These are phyloP conservation scores for Daedaleopsis sinensis DNA, from an alignment of 768 basidiomycete species.

Conservation along the genomic window DNA sequence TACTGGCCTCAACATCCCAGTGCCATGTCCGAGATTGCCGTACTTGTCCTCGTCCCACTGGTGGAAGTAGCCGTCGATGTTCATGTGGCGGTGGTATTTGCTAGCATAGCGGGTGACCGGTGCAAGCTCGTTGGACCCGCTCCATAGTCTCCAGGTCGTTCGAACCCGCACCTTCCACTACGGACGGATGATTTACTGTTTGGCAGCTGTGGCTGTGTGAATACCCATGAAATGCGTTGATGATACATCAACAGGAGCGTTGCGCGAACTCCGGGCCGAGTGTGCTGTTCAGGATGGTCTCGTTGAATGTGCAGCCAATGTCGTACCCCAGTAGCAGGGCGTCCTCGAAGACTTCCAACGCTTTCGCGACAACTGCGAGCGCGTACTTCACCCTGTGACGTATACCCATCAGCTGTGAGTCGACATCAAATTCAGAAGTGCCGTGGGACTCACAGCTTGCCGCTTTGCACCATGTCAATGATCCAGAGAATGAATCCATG, in stretches of 20 bases:
- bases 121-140: conserved; percentile 29
- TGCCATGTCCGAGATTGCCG: conserved; percentile 16
- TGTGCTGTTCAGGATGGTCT: conserved; percentile 18
- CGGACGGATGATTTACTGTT: conserved; percentile 31
- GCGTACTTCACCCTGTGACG: conserved; percentile 18
- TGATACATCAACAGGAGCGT: conserved; percentile 6
- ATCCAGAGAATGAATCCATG: conserved; percentile 26
- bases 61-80: conserved; percentile 24
- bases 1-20: background rate
- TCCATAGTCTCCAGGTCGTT: conserved; percentile 33
- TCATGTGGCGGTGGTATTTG: conserved; percentile 32
- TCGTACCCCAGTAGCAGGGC: conserved; percentile 28
- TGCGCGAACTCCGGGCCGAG: conserved; percentile 17
- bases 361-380: conserved; percentile 20
- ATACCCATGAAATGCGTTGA: conserved; percentile 34
- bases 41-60: conserved; percentile 30
- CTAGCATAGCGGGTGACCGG: conserved; percentile 25
- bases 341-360: conserved; percentile 22
- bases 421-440: too few species aligned
- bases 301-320: conserved; percentile 28
- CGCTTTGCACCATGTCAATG: conserved; percentile 19
- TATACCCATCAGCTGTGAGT: too few species aligned
- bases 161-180: conserved; percentile 27
- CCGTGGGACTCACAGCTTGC: conserved; percentile 27
- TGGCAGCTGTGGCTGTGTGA: conserved; percentile 34